These are phyloP conservation scores for Phaeophleospora eucalypticola DNA, from an alignment of 2,329 filamentous ascomycete genomes.

Conservation along the genomic window DNA sequence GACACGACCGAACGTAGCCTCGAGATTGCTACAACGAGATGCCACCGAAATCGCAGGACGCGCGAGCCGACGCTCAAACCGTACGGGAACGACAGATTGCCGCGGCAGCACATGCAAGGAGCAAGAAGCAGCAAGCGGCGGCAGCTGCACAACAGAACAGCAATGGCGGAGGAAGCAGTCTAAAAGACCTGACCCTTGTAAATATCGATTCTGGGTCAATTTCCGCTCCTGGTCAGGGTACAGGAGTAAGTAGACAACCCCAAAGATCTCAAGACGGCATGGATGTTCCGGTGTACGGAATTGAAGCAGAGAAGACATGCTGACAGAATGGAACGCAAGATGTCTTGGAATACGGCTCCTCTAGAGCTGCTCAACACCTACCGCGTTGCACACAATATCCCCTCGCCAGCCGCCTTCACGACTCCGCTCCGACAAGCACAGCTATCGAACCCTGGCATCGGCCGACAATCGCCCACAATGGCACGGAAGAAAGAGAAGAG, in stretches of 20 bases:
- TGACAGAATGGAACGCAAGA: constrained; percentile 32
- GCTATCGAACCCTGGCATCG: constrained; percentile 53
- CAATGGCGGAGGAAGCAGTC: constrained; percentile 24
- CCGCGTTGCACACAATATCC: constrained; percentile 67
- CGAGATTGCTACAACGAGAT: constrained; percentile 14
- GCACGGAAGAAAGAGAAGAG: constrained; percentile 60
- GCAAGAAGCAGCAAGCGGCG: constrained; percentile 31
- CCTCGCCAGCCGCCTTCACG: constrained; percentile 66
- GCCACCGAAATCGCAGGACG: constrained; percentile 37
- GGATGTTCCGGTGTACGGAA: background rate
- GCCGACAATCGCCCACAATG: constrained; percentile 72
- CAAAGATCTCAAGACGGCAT: background rate
- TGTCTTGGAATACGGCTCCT: constrained; percentile 66
- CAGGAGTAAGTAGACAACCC: constrained; percentile 16
- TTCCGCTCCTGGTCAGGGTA: constrained; percentile 7
- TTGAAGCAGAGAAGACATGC: background rate
- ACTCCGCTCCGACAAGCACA: constrained; percentile 47
- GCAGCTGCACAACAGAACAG: constrained; percentile 16
- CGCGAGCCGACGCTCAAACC: constrained; percentile 31
- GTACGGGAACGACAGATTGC: constrained; percentile 42
- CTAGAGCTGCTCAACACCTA: constrained; percentile 68
- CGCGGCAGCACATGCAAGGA: constrained; percentile 35
- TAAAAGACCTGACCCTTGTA: constrained; percentile 27
- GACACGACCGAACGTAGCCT: constrained; percentile 1
- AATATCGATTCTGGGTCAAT: constrained; percentile 21